Conservation (phyloP, 108 stramenopile genomes). For the Epipyxis sp. region DNA sequence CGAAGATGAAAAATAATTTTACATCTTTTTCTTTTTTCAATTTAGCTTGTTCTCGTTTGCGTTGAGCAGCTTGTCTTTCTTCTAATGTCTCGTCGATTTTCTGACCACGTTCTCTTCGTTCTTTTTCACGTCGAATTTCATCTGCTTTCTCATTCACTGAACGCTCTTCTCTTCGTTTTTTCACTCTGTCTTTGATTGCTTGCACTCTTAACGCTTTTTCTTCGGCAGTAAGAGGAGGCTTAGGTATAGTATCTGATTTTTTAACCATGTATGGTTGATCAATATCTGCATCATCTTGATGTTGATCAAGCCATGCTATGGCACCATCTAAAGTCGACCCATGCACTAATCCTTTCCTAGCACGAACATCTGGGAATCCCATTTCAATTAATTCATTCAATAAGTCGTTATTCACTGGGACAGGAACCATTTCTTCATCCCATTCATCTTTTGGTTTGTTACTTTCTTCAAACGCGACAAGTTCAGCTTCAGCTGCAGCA, state of each 20-base stretch:
- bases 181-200: slow-evolving; percentile 77
- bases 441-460: not conserved
- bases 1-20: not conserved
- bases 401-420: slow-evolving; percentile 29
- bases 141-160: slow-evolving; percentile 79
- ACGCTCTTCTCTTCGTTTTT: slow-evolving; percentile 71
- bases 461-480: not conserved
- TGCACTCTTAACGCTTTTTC: slow-evolving; percentile 81
- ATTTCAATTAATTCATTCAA: slow-evolving; percentile 60
- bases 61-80: slow-evolving; percentile 72
- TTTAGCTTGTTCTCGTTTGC: slow-evolving; percentile 66
- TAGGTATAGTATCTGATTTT: slow-evolving; percentile 26
- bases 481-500: not conserved
- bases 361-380: slow-evolving; percentile 78
- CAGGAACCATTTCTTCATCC: slow-evolving; percentile 34
- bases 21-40: slow-evolving; percentile 65
- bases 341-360: slow-evolving; percentile 76
- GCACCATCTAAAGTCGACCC: slow-evolving; percentile 78
- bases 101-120: slow-evolving; percentile 35
- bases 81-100: slow-evolving; percentile 72
- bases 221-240: slow-evolving; percentile 71
- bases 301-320: slow-evolving; percentile 83
- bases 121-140: slow-evolving; percentile 57
- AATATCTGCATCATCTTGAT: slow-evolving; percentile 78
- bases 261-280: slow-evolving; percentile 68